Conservation (phyloP, 495 filamentous ascomycete species). For the Talaromyces ruber region DNA sequence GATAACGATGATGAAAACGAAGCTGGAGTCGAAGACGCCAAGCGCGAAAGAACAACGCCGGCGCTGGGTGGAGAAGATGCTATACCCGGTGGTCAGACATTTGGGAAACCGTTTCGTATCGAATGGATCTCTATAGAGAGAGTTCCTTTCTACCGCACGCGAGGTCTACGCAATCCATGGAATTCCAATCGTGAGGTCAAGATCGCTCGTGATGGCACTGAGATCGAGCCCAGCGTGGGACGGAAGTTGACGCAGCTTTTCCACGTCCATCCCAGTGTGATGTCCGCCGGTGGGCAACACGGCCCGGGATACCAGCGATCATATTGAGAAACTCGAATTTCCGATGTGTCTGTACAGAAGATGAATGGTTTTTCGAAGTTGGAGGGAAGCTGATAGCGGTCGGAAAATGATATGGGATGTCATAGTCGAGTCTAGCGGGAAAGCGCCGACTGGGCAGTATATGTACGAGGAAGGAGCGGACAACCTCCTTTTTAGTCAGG, state of each 20-base stretch:
- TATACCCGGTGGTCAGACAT: slow-evolving; percentile 47
- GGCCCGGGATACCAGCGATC: background rate
- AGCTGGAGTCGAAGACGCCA: slow-evolving; percentile 22
- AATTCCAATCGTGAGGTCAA: slow-evolving; percentile 95
- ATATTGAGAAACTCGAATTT: background rate
- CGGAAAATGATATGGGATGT: background rate
- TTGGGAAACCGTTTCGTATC: slow-evolving; percentile 89
- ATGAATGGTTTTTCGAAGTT: background rate
- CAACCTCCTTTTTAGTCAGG: background rate
- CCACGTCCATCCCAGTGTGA: slow-evolving; percentile 24
- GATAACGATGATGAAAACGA: slow-evolving; percentile 32
- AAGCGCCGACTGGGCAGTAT: background rate
- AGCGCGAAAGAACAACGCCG: slow-evolving; percentile 25
- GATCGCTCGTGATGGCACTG: slow-evolving; percentile 91
- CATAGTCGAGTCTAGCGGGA: background rate
- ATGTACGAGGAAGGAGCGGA: background rate
- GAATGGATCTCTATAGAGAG: slow-evolving; percentile 84
- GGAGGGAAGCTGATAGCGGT: background rate
- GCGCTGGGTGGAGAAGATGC: slow-evolving; percentile 30
- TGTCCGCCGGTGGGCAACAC: background rate
- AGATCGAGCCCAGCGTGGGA: slow-evolving; percentile 79
- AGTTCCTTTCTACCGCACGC: slow-evolving; percentile 84
- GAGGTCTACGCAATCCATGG: slow-evolving; percentile 90
- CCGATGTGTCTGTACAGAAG: background rate
- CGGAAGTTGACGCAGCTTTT: slow-evolving; percentile 72